Evolutionary conservation across 768 basidiomycete genomes (phyloP), one percentile per base, ranked within the genome.

Genomic region (Russula earlei): DNA sequence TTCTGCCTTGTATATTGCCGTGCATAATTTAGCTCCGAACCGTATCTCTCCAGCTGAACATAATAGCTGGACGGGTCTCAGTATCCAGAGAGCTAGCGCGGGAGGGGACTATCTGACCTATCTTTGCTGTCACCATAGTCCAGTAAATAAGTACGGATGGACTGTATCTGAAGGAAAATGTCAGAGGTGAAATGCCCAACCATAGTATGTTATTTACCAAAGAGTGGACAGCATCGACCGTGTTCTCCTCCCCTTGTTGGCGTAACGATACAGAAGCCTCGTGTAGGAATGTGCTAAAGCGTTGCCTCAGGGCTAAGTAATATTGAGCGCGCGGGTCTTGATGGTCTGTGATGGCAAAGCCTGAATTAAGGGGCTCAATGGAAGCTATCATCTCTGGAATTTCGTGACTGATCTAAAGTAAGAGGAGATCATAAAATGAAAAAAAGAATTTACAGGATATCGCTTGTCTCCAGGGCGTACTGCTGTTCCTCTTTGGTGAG

Each of bases 351-450:
- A 93, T 72, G 17, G 81, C 77, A 63, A 90, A 85, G 1, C 84
- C 83, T 38, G 84, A 78, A 43, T 74, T 76, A 55, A 88, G 67
- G 10, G 83, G 76, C 22, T 80, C 74, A 2, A 84, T 69, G 24
- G 79, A 72, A 9, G 81, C 80, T 58, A 91, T 83, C 79, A 90
- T 87, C 65, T 90, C 88, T 1, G 83, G 81, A 24, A 85, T 79
- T 62, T 87, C 86, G 60, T 84, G 74, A 38, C 87, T 89, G 66
- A 3, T 27, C 44, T 31, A 33, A 52, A 49, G 46, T 20, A 56
- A 44, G 29, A 29, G 43, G 10, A 29, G 1, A 11, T 40, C 48
- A 29, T 11, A 42, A 19, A 9, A 17, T 0, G n/a, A 20, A 22
- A 29, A 42, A 25, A 3, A 14, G 27, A 37, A 68, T 80, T 67